Conservation (phyloP, 306 rosid genomes). For the Vigna angularis region DNA sequence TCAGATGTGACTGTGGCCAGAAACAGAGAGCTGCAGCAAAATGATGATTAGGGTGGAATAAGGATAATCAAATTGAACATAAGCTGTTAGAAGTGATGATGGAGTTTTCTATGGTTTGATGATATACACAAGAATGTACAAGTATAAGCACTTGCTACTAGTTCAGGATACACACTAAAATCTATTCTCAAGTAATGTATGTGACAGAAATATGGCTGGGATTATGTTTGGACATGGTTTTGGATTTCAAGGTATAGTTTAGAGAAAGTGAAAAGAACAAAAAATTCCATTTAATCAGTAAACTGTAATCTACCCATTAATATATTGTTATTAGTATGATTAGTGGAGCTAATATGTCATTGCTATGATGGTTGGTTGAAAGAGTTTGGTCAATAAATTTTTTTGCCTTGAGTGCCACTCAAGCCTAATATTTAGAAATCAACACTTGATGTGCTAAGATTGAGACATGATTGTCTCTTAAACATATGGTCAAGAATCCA, state of each 20-base stretch:
- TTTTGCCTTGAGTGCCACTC: no score
- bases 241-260: slow-evolving; percentile 2
- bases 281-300: not conserved
- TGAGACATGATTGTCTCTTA: no score
- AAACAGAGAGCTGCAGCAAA: slow-evolving; percentile 30
- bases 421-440: no score
- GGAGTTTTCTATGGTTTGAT: slow-evolving; percentile 28
- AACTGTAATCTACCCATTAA: not conserved
- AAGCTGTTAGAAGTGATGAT: slow-evolving; percentile 22
- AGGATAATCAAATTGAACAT: slow-evolving; percentile 28
- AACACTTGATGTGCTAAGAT: no score
- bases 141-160: slow-evolving; percentile 31
- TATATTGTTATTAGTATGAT: not conserved
- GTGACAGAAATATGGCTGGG: slow-evolving; percentile 6
- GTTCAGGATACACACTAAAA: slow-evolving; percentile 19
- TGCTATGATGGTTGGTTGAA: not conserved
- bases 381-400: not conserved
- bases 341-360: not conserved
- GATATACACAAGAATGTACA: slow-evolving; percentile 34
- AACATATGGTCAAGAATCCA: no score
- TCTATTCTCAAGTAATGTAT: slow-evolving; percentile 18
- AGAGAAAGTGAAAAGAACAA: not conserved
- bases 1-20: slow-evolving; percentile 2
- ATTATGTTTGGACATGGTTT: not conserved
- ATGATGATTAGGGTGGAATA: slow-evolving; percentile 31